A percentile compares a stretch with the other conserved stretches of the same genome.
These are phyloP conservation scores for Pulveroboletus sp. DNA, from an alignment of 768 basidiomycete genomes.

Conservation along the genomic window DNA sequence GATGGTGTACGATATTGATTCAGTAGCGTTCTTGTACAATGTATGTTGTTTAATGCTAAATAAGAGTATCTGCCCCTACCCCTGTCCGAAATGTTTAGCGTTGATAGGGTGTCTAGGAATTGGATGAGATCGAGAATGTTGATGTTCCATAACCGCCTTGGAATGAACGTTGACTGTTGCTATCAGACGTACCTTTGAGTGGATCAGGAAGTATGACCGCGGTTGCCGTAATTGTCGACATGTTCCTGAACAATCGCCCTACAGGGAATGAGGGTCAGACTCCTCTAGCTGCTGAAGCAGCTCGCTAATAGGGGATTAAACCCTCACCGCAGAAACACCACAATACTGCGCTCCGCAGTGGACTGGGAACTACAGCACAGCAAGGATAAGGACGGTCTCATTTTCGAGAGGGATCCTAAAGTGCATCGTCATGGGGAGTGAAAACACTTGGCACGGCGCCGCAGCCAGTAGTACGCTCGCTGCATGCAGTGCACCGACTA, in stretches of 20 bases:
- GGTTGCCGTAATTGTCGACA: not conserved
- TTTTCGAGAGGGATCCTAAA: constrained; percentile 16
- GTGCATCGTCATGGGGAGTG: constrained; percentile 21
- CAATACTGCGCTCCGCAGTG: constrained; percentile 6
- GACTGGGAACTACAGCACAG: constrained; percentile 10
- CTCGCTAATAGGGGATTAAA: not conserved
- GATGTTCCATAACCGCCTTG: not conserved
- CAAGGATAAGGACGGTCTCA: constrained; percentile 21
- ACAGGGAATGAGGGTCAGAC: not conserved
- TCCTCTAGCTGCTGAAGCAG: too few relatives aligned
- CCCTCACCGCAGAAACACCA: constrained; percentile 1
- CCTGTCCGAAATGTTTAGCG: too few relatives aligned
- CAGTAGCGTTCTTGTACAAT: not conserved
- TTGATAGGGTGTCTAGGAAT: not conserved
- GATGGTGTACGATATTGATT: not conserved
- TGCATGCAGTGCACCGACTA: constrained; percentile 22
- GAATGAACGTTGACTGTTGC: not conserved
- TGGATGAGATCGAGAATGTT: not conserved
- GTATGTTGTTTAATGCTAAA: too few relatives aligned
- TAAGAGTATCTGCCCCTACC: not conserved
- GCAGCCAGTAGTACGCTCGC: constrained; percentile 22
- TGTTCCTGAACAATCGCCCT: not conserved
- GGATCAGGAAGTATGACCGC: not conserved
- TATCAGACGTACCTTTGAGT: not conserved
- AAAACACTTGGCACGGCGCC: constrained; percentile 20